Percentiles rank a stretch among this genome's conserved stretches.
Conservation (phyloP, 225 moss, liverwort and hornwort genomes). For the Physcomitrellopsis africana region DNA sequence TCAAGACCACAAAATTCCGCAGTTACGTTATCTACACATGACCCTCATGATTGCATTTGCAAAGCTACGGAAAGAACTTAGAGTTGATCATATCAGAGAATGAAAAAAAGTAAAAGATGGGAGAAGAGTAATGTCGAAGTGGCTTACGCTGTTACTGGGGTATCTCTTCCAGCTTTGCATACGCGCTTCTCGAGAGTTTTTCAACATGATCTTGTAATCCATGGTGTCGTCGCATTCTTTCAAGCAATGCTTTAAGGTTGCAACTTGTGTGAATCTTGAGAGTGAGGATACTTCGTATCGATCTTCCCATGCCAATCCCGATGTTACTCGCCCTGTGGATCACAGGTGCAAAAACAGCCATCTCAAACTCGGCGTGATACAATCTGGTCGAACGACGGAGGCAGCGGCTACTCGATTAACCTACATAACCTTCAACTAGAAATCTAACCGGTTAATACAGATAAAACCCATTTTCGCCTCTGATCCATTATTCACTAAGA, state of each 20-base stretch:
- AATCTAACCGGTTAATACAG: too few species aligned
- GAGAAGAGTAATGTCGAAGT: neutral
- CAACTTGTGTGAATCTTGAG: slow-evolving; percentile 63
- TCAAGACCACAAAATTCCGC: neutral
- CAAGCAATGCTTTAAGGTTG: slow-evolving; percentile 50
- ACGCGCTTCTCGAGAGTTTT: slow-evolving; percentile 36
- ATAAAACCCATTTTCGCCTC: neutral
- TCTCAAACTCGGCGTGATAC: neutral
- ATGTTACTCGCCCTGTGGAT: slow-evolving; percentile 32
- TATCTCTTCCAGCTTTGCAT: slow-evolving; percentile 36
- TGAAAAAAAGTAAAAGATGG: neutral
- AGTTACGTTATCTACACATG: neutral
- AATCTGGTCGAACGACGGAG: neutral
- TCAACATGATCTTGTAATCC: slow-evolving; percentile 64
- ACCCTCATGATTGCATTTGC: neutral
- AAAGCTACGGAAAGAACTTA: neutral
- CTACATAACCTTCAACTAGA: neutral
- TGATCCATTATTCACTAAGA: neutral
- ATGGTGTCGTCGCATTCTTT: slow-evolving; percentile 47
- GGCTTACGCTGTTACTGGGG: slow-evolving; percentile 32
- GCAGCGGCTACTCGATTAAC: neutral
- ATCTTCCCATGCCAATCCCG: slow-evolving; percentile 69
- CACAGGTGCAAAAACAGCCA: neutral
- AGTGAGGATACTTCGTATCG: slow-evolving; percentile 58
- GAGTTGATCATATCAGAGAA: neutral